Conservation (phyloP, 2,329 filamentous ascomycete genomes). For the Ceratocystis papillata region DNA sequence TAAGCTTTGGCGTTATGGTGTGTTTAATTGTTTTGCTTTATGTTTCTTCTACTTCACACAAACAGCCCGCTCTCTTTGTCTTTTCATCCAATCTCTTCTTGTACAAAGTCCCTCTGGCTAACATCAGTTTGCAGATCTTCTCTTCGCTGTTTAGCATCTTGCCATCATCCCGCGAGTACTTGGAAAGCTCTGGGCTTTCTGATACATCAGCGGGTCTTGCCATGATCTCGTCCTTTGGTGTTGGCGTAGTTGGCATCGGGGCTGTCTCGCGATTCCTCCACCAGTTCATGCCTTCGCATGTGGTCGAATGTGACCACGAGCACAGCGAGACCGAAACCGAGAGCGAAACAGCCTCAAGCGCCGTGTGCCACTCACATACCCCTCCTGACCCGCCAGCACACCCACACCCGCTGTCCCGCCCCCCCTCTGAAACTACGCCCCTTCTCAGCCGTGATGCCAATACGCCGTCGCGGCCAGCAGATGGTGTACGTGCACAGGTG, state of each 20-base stretch:
- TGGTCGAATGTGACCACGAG: constrained; percentile 68
- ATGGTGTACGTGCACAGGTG: constrained; percentile 45
- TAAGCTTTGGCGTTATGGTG: constrained; percentile 96
- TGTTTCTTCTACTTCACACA: constrained; percentile 12
- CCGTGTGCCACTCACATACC: not conserved
- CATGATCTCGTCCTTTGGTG: constrained; percentile 58
- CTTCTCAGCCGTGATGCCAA: constrained; percentile 36
- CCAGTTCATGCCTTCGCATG: constrained; percentile 62
- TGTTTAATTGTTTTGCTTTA: constrained; percentile 27
- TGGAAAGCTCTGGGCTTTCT: constrained; percentile 56
- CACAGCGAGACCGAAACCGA: constrained; percentile 42
- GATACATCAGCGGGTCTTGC: constrained; percentile 56
- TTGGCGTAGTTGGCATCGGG: constrained; percentile 66
- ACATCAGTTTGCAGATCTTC: constrained; percentile 56
- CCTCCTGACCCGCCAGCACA: not conserved
- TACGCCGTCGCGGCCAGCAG: constrained; percentile 27
- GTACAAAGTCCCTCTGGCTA: constrained; percentile 8
- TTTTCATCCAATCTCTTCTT: not conserved
- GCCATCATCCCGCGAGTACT: constrained; percentile 69
- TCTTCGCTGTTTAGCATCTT: constrained; percentile 89
- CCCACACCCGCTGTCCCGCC: not conserved
- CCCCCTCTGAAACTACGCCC: constrained; percentile 9
- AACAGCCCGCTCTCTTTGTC: not conserved
- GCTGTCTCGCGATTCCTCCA: constrained; percentile 61
- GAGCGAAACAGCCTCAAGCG: not conserved